Conservation (phyloP, 495 filamentous ascomycete genomes). For the Penicillium goetzii region DNA sequence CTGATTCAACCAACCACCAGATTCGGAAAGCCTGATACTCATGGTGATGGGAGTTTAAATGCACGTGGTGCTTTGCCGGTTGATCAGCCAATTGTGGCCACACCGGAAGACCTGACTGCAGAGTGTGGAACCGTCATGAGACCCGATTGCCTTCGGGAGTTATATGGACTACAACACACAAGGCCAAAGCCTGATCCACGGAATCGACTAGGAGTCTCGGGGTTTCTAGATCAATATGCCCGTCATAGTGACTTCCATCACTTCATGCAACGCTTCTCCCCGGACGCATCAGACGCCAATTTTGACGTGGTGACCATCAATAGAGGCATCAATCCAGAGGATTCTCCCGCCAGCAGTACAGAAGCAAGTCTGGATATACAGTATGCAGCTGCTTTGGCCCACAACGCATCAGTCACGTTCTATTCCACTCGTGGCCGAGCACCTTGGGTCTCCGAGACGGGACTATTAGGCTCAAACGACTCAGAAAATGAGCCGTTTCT, state of each 20-base stretch:
- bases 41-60: constrained; percentile 8
- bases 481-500: constrained; percentile 82
- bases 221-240: constrained; percentile 70
- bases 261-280: constrained; percentile 58
- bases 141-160: constrained; percentile 59
- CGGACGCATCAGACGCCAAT: constrained; percentile 55
- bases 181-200: constrained; percentile 36
- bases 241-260: constrained; percentile 57
- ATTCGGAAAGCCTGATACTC: constrained; percentile 46
- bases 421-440: constrained; percentile 70
- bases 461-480: constrained; percentile 39
- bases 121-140: constrained; percentile 56
- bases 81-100: constrained; percentile 32
- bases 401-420: constrained; percentile 60
- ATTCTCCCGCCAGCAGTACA: constrained; percentile 32
- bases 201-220: constrained; percentile 66
- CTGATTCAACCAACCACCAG: constrained; percentile 61
- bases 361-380: constrained; percentile 79
- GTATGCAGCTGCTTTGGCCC: constrained; percentile 64
- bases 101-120: constrained; percentile 32
- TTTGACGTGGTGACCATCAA: constrained; percentile 67
- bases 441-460: constrained; percentile 57
- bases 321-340: constrained; percentile 58
- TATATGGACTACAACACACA: constrained; percentile 62
- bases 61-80: constrained; percentile 12